Evolutionary conservation across 1,284 basidiomycete genomes (phyloP), one percentile per base, ranked within the genome.

Genomic region (Moniliella sp.): DNA sequence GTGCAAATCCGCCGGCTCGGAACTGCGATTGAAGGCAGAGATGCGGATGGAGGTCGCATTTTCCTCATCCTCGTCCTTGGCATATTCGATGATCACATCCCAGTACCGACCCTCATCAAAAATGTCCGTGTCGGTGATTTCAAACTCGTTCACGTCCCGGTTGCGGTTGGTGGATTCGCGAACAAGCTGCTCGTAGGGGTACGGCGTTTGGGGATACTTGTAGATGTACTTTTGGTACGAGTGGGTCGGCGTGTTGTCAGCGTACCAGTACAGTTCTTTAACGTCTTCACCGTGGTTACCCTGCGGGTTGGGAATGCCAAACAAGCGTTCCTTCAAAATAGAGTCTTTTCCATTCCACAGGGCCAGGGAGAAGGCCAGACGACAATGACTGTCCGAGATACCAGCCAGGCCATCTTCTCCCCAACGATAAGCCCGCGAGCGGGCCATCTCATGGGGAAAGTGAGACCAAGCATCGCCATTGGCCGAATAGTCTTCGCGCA

Each of bases 181-280:
- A 10, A 86, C 77, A 33, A 97, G 72, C 46, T 91, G 71, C 57
- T 93, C 82, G 64, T 97, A 97, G 0, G 88, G 88, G 64, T 72
- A 97, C 28, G 70, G 67, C 44, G 73, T 68, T 62, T 97, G 88
- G 10, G 88, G 86, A 53, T 94, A 94, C 63, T 94, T 94, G 74
- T 93, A 93, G 39, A 93, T 66, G 64, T 78, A 88, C 64, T 94
- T 97, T 88, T 94, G 94, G 70, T 94, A 97, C 18, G 82, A 88
- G 61, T 97, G 88, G 1, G 86, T 93, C 13, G 88, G 88, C 0
- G 88, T 91, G 32, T 81, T 91, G 64, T 94, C 88, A 45, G 94
- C 72, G 63, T 97, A 94, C 61, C 86, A 97, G 64, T 94, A 94
- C 17, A 94, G 67, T 59, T 97, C 88, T 65, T 94, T 94, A 65